These are phyloP conservation scores for Rubia occidens DNA, from an alignment of 305 asterid genomes.

Conservation along the genomic window DNA sequence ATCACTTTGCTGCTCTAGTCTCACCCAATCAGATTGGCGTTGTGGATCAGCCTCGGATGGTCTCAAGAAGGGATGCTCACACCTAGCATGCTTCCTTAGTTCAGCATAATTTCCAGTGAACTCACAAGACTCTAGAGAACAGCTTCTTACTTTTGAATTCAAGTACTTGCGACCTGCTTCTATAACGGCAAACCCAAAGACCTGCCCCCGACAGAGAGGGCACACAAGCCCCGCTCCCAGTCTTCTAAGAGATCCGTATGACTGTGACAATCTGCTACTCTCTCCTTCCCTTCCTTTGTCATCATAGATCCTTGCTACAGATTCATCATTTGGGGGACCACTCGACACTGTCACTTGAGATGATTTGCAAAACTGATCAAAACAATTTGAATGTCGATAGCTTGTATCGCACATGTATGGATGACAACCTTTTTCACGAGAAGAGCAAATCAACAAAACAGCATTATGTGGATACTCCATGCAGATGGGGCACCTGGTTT, in stretches of 20 bases:
- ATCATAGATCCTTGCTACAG: conserved; percentile 1
- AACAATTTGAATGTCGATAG: conserved; percentile 71
- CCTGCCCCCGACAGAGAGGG: conserved; percentile 68
- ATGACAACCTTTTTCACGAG: conserved; percentile 58
- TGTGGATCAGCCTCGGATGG: conserved; percentile 50
- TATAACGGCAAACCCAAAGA: conserved; percentile 40
- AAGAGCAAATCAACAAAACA: conserved; percentile 55
- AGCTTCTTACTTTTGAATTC: conserved; percentile 51
- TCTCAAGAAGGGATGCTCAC: conserved; percentile 43
- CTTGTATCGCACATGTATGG: conserved; percentile 81
- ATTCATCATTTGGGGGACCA: conserved; percentile 9
- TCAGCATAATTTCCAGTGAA: conserved; percentile 51
- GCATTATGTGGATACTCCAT: conserved; percentile 81
- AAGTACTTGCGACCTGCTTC: conserved; percentile 44
- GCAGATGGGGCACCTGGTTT: conserved; percentile 64
- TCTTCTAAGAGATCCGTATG: conserved; percentile 12
- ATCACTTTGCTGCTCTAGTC: conserved; percentile 43
- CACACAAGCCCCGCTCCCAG: conserved; percentile 34
- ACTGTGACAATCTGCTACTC: conserved; percentile 12
- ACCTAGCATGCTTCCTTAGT: conserved; percentile 70
- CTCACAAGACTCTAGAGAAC: conserved; percentile 57
- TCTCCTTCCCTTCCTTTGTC: conserved; percentile 16
- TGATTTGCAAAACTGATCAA: conserved; percentile 56
- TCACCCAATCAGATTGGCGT: conserved; percentile 50
- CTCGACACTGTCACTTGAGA: conserved; percentile 20